Conservation (phyloP, 495 filamentous ascomycete genomes). For the Neurospora sublineolata region DNA sequence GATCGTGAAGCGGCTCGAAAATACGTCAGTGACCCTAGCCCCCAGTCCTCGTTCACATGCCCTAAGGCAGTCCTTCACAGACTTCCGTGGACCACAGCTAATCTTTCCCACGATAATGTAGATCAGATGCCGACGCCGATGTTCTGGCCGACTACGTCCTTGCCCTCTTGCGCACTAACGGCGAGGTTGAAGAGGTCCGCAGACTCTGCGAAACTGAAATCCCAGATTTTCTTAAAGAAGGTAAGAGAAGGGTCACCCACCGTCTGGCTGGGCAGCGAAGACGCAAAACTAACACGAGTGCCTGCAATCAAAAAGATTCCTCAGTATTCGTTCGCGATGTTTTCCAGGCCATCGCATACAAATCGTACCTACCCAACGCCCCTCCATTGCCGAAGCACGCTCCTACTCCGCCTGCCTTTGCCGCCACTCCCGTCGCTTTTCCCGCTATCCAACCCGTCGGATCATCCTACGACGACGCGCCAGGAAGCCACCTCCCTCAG, state of each 20-base stretch:
- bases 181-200: constrained; percentile 59
- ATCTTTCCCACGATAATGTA: constrained; percentile 22
- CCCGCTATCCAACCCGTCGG: constrained; percentile 3
- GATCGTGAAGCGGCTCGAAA: constrained; percentile 82
- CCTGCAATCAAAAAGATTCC: constrained; percentile 44
- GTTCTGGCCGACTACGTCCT: constrained; percentile 93
- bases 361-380: constrained; percentile 48
- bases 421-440: constrained; percentile 9
- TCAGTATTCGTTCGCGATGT: constrained; percentile 72
- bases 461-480: constrained; percentile 17
- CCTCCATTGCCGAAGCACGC: constrained; percentile 25
- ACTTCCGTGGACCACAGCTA: neutral
- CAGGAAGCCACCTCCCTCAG: neutral
- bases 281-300: neutral
- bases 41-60: neutral
- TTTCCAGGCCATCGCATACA: constrained; percentile 58
- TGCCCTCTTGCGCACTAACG: constrained; percentile 76
- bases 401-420: constrained; percentile 8
- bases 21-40: constrained; percentile 52
- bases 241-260: constrained; percentile 33
- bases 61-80: neutral
- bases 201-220: constrained; percentile 66
- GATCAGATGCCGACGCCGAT: constrained; percentile 88
- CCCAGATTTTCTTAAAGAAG: constrained; percentile 77
- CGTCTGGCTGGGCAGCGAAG: neutral